Conservation (phyloP, 805 yeast genomes). For the Lachancea sp. region DNA sequence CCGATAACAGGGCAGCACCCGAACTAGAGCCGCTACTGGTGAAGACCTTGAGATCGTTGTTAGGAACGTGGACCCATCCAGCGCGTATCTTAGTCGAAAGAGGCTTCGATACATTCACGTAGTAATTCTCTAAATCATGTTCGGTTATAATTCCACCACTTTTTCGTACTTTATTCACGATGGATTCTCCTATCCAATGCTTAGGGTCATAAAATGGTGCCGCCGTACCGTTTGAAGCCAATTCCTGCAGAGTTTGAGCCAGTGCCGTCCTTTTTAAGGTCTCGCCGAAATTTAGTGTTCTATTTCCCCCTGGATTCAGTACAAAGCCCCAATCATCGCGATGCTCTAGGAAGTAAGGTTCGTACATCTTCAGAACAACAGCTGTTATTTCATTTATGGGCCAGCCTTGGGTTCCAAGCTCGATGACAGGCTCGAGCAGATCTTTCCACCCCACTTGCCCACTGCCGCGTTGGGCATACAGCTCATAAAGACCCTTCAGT, state of each 20-base stretch:
- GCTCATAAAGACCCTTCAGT: slow-evolving; percentile 66
- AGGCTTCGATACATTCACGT: slow-evolving; percentile 41
- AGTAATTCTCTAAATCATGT: slow-evolving; percentile 63
- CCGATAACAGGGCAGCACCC: slow-evolving; percentile 77
- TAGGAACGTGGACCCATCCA: slow-evolving; percentile 29
- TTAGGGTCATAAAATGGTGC: slow-evolving; percentile 78
- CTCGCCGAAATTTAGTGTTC: slow-evolving; percentile 52
- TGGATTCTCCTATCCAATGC: slow-evolving; percentile 60
- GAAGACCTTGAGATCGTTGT: slow-evolving; percentile 41
- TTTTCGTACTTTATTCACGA: slow-evolving; percentile 44
- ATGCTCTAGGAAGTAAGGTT: slow-evolving; percentile 29
- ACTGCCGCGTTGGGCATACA: slow-evolving; percentile 57
- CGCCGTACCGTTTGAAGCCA: slow-evolving; percentile 73
- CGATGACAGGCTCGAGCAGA: slow-evolving; percentile 67
- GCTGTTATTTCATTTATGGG: slow-evolving; percentile 41
- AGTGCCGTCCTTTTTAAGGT: slow-evolving; percentile 48
- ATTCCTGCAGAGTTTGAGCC: slow-evolving; percentile 58
- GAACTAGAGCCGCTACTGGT: slow-evolving; percentile 71
- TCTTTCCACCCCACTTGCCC: slow-evolving; percentile 68
- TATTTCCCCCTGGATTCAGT: slow-evolving; percentile 31
- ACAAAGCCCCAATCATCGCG: slow-evolving; percentile 53
- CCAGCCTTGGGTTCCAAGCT: slow-evolving; percentile 63
- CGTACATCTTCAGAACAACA: slow-evolving; percentile 37
- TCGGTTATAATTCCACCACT: slow-evolving; percentile 62
- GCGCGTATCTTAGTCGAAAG: slow-evolving; percentile 19